Evolutionary conservation across 2,329 filamentous ascomycete genomes (phyloP), one percentile per base, ranked within the genome.

Genomic region (Leptoxyphium fumago): DNA sequence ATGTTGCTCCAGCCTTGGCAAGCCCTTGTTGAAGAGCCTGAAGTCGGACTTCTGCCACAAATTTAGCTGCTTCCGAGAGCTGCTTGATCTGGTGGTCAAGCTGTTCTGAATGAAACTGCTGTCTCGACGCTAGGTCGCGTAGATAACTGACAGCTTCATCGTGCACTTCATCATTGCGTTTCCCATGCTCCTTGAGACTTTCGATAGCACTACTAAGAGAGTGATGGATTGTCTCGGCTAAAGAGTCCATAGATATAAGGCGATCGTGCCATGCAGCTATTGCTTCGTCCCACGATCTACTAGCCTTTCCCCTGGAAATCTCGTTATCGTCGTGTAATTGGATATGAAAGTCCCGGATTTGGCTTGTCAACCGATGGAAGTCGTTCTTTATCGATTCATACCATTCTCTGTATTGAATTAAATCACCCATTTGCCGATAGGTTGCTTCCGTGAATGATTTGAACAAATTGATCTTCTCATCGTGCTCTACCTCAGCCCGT

Each of bases 401-500:
- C 13, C 52, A 45, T 38, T 55, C 46, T 36, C 47, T 46, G 9
- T 45, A 44, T 13, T 39, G 14, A 15, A 38, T 29, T 13, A 52
- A 29, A 15, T 32, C 39, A 10, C 47, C 39, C 10, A 29, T 42
- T 5, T 47, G 13, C 10, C 36, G 40, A 8, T 29, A 38, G 6
- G 46, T 28, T 2, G 45, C 39, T 9, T 45, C 42, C 10, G 43
- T 38, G 3, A 54, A 43, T 2, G 44, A 38, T 21, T 48, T 48
- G 44, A 48, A 47, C 9, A 53, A 26, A 9, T 54, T 41, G 3
- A 56, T 42, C 21, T 52, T 42, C 40, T 60, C 49, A 28, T 58
- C 71, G 54, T 73, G 75, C 45, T 80, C 76, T 11, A 73, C 68
- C 43, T 77, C 72, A 38, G 69, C 62, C 32, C 77, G 69, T 38